Evolutionary conservation across 768 basidiomycete genomes (phyloP), one percentile per base, ranked within the genome.

Genomic region (Phlebiopsis flavidoalba): DNA sequence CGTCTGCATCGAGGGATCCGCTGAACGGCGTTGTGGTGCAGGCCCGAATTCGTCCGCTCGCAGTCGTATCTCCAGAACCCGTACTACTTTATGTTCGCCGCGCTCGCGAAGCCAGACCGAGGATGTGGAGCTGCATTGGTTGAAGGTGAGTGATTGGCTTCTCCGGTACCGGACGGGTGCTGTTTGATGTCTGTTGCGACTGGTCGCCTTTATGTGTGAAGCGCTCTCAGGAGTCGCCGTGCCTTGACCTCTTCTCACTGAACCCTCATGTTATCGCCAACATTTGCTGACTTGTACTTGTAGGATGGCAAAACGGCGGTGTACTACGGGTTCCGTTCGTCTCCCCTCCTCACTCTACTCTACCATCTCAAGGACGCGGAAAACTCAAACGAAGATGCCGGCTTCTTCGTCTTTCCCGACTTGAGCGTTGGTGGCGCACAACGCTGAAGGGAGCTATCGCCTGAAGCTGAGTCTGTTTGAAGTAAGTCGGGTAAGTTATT

Each of bases 401-500:
- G 93, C 0, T 95, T 95, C 77, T 98, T 98, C 69, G 94, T 97
- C 35, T 98, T 98, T 67, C 95, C 95, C 0, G 95, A 97, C 72
- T 80, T 98, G 24, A 90, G 89, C 62, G 93, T 98, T n/a, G n/a
- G n/a, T n/a, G n/a, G 5, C 79, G 93, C 61, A 93, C 92, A n/a
- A n/a, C n/a, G n/a, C n/a, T 2, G 95, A 98, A 72, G 95, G 95
- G 8, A 89, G 88, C 65, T 98, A 95, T 68, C 80, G 91, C 12
- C 72, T 81, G 46, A 88, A 87, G 71, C 77, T 88, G 63, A 83
- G 80, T 56, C 75, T 98, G 54, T 98, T 90, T 71, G 95, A 98
- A 75, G 92, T 97, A 57, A n/a, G 89, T 94, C 46, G 89, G 88
- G 93, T 95, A 67, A 72, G 90, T 15, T 49, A 31, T 36, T 37